Conservation (phyloP, 2,329 filamentous ascomycete species). For the Arthroderma sp. region DNA sequence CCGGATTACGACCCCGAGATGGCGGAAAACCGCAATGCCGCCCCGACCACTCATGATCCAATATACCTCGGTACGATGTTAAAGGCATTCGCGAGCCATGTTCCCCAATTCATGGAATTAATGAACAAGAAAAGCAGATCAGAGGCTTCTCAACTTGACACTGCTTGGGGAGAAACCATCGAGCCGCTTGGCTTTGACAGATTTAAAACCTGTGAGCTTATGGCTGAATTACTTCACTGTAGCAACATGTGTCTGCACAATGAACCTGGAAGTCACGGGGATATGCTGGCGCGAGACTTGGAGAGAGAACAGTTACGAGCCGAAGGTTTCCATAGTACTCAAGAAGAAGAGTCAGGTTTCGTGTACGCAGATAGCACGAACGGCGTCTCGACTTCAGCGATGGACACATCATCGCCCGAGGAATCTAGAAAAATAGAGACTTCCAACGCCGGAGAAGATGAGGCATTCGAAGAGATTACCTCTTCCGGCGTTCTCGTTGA, state of each 20-base stretch:
- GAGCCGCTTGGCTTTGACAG: slow-evolving; percentile 93
- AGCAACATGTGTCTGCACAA: slow-evolving; percentile 98
- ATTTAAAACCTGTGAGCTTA: slow-evolving; percentile 97
- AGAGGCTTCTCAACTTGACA: slow-evolving; percentile 45
- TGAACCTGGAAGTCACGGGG: slow-evolving; percentile 75
- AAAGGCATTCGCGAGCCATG: slow-evolving; percentile 75
- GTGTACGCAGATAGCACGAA: slow-evolving; percentile 44
- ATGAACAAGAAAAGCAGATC: slow-evolving; percentile 39
- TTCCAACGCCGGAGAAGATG: slow-evolving; percentile 51
- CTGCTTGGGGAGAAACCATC: slow-evolving; percentile 81
- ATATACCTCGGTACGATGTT: slow-evolving; percentile 91
- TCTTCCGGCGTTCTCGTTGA: slow-evolving; percentile 59
- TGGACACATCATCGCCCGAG: neutral
- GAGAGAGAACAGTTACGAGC: slow-evolving; percentile 66
- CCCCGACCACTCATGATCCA: slow-evolving; percentile 75
- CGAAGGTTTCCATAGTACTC: slow-evolving; percentile 55
- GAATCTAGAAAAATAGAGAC: slow-evolving; percentile 43
- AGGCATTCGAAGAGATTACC: slow-evolving; percentile 83
- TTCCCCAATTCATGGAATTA: slow-evolving; percentile 86
- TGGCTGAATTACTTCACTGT: slow-evolving; percentile 94
- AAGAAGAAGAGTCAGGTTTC: slow-evolving; percentile 40
- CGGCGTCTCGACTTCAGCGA: slow-evolving; percentile 18
- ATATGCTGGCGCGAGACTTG: slow-evolving; percentile 65
- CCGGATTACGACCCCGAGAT: slow-evolving; percentile 96
- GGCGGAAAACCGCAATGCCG: slow-evolving; percentile 63